phyloP scores from a whole-genome alignment of 225 moss, liverwort and hornwort genomes.

The Marchantia paleacea region DNA sequence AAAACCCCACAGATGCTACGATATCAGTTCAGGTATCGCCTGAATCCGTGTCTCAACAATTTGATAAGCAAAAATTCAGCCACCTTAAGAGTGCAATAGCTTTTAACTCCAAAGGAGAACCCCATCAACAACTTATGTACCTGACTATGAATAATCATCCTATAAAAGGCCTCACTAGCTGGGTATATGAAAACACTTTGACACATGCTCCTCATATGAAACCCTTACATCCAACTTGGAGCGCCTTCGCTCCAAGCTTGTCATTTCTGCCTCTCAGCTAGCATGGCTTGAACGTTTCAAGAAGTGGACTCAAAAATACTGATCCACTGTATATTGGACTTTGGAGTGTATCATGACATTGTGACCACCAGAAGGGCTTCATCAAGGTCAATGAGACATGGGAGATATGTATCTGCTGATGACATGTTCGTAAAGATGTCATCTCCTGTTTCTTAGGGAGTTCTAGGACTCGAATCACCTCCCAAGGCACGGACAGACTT shows the following conservation, averaged over 20 bases:
- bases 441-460: neutral
- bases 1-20: neutral
- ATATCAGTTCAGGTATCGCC: conserved; percentile 7
- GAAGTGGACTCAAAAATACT: neutral
- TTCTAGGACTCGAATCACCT: neutral
- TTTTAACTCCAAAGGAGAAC: conserved; percentile 17
- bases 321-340: conserved; percentile 1
- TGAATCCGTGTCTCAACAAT: conserved; percentile 4
- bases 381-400: neutral
- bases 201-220: conserved; percentile 6
- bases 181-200: neutral
- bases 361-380: neutral
- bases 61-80: neutral
- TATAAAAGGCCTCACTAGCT: conserved; percentile 3
- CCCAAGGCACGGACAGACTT: neutral
- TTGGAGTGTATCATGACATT: conserved; percentile 2
- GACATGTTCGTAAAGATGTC: neutral
- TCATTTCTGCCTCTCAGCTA: neutral
- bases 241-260: conserved; percentile 7
- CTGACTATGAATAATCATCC: conserved; percentile 16
- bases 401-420: neutral
- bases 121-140: conserved; percentile 16
- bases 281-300: neutral
- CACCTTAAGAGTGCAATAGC: conserved; percentile 16
- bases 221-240: neutral